Evolutionary conservation across 2,329 filamentous ascomycete species (phyloP).

Genomic region (Colletotrichum falcatum): DNA sequence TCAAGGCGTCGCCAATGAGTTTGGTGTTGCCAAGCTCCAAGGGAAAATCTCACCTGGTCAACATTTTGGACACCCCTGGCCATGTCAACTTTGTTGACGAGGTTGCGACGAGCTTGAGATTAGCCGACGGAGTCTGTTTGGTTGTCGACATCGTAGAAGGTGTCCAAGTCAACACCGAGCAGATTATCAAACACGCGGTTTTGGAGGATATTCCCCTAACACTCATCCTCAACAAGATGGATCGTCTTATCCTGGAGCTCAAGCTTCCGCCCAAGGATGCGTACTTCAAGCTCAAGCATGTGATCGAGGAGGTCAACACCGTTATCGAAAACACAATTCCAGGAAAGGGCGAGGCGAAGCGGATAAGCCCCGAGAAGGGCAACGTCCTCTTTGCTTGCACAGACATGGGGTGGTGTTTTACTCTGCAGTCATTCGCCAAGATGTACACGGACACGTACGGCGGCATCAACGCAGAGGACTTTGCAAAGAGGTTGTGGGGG

Average conservation of each 20-base stretch:
- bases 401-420: slow-evolving; percentile 97
- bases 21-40: slow-evolving; percentile 88
- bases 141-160: slow-evolving; percentile 97
- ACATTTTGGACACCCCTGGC: slow-evolving; percentile 94
- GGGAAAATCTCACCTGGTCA: slow-evolving; percentile 94
- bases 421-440: slow-evolving; percentile 90
- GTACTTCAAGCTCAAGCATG: slow-evolving; percentile 98
- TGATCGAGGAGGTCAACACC: slow-evolving; percentile 98
- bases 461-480: slow-evolving; percentile 83
- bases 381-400: slow-evolving; percentile 98
- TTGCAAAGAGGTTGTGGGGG: slow-evolving; percentile 90
- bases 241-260: slow-evolving; percentile 91
- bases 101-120: slow-evolving; percentile 85
- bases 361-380: slow-evolving; percentile 94
- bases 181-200: slow-evolving; percentile 96
- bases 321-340: slow-evolving; percentile 90
- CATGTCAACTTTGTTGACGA: slow-evolving; percentile 99
- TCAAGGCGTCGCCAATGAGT: slow-evolving; percentile 95
- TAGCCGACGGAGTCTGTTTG: slow-evolving; percentile 92
- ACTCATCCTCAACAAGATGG: slow-evolving; percentile 96
- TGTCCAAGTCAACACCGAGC: slow-evolving; percentile 98
- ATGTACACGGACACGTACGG: slow-evolving; percentile 95
- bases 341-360: slow-evolving; percentile 79
- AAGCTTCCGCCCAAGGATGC: slow-evolving; percentile 95
- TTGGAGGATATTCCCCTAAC: slow-evolving; percentile 90